Evolutionary conservation across 1,284 basidiomycete species (phyloP).

Genomic region (Schizophyllum commune): DNA sequence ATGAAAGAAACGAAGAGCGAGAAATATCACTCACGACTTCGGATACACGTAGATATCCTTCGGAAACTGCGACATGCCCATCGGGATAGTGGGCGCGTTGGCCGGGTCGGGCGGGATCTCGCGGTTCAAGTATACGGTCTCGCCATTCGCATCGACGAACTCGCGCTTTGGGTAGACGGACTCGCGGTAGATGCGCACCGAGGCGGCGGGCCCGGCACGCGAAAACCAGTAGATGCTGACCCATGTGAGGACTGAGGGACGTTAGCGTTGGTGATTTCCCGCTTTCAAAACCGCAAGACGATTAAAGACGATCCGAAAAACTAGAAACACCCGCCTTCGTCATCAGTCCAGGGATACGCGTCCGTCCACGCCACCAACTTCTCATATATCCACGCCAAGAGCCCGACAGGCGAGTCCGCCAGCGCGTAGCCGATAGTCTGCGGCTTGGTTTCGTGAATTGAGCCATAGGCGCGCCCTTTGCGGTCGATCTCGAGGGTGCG

Average conservation of each 20-base stretch:
- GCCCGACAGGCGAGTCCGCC: conserved; percentile 44
- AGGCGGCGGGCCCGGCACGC: conserved; percentile 35
- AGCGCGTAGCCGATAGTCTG: conserved; percentile 48
- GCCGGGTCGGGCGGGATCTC: background rate
- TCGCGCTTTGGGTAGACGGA: conserved; percentile 11
- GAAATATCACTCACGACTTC: background rate
- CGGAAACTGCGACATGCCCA: conserved; percentile 10
- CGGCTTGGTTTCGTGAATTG: conserved; percentile 23
- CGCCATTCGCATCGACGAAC: conserved; percentile 22
- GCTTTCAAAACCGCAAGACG: conserved; percentile 15
- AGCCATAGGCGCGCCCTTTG: background rate
- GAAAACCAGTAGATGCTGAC: conserved; percentile 43
- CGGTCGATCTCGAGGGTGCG: background rate
- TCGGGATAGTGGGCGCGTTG: conserved; percentile 10
- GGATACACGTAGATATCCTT: conserved; percentile 2
- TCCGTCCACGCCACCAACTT: conserved; percentile 44
- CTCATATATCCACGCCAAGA: conserved; percentile 54
- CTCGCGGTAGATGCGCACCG: conserved; percentile 37
- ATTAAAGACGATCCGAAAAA: too few species aligned
- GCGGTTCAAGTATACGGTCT: conserved; percentile 13
- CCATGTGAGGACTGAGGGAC: conserved; percentile 34
- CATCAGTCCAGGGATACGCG: conserved; percentile 41
- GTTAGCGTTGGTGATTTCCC: background rate
- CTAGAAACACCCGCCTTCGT: too few species aligned
- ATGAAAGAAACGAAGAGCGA: too few species aligned